Evolutionary conservation across 192 early-diverging fungal genomes (phyloP).

Genomic region (Radiomyces spectabilis): DNA sequence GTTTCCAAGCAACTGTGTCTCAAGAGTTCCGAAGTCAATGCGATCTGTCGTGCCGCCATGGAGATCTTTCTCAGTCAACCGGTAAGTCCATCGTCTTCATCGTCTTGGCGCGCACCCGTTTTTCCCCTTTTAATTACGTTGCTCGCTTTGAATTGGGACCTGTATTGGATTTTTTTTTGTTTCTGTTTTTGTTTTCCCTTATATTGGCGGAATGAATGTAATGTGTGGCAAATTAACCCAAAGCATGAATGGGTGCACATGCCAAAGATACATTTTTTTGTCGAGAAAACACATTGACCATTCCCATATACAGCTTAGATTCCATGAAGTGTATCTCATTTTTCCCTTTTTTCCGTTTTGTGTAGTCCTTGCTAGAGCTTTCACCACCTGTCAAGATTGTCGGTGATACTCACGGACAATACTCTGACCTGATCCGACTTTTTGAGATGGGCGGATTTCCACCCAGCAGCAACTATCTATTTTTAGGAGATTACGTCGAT

Average conservation of each 20-base stretch:
- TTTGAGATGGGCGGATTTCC: slow-evolving; percentile 95
- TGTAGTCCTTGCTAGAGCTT: slow-evolving; percentile 57
- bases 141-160: slow-evolving; percentile 5
- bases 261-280: not conserved
- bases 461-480: slow-evolving; percentile 85
- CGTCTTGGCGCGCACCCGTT: no score
- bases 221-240: no score
- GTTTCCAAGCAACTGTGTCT: slow-evolving; percentile 75
- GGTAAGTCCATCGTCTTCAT: no score
- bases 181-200: no score
- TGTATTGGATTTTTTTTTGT: not conserved
- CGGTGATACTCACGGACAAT: slow-evolving; percentile 96
- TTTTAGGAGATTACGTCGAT: slow-evolving; percentile 96
- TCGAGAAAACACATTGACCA: no score
- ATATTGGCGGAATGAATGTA: no score
- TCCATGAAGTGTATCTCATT: no score
- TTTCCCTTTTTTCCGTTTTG: not conserved
- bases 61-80: slow-evolving; percentile 90
- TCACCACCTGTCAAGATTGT: slow-evolving; percentile 73
- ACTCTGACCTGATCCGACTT: slow-evolving; percentile 81
- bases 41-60: slow-evolving; percentile 78
- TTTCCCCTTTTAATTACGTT: no score
- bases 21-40: slow-evolving; percentile 77
- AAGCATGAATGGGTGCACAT: not conserved
- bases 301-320: no score